Conservation (phyloP, 164 flowering plant genomes). For the Santalum album region DNA sequence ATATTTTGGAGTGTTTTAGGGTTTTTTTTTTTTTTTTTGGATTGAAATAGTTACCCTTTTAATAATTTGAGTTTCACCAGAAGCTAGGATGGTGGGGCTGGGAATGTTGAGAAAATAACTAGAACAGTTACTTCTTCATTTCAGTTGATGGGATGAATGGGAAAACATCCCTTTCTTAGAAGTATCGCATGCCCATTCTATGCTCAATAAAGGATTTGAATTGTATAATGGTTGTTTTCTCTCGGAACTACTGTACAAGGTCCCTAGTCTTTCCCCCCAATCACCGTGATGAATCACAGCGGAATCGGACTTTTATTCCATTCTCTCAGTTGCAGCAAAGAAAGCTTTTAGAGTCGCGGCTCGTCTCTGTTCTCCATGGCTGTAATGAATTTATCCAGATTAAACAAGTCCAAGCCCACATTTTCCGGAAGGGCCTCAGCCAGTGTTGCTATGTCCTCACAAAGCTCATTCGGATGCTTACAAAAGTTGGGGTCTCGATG, state of each 20-base stretch:
- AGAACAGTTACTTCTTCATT: too few species aligned
- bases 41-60: too few species aligned
- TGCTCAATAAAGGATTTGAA: background rate
- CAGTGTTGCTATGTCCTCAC: conserved; percentile 37
- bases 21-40: too few species aligned
- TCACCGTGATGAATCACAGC: background rate
- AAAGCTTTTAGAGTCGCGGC: conserved; percentile 21
- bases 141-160: too few species aligned
- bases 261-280: background rate
- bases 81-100: too few species aligned
- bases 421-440: conserved; percentile 31
- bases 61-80: too few species aligned
- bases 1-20: too few species aligned
- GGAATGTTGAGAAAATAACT: too few species aligned
- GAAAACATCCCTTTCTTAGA: too few species aligned
- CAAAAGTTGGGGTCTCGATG: conserved; percentile 30
- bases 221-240: conserved; percentile 9
- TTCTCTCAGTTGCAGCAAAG: conserved; percentile 13
- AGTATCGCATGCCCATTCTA: too few species aligned
- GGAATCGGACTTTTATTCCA: conserved; percentile 8
- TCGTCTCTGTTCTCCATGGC: conserved; percentile 31
- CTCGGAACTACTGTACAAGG: conserved; percentile 5
- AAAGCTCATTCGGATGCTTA: conserved; percentile 43
- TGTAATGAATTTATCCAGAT: conserved; percentile 27
- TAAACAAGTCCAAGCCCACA: conserved; percentile 40